These are phyloP conservation scores for Dactylorhiza incarnata DNA, from an alignment of 106 monocot genomes.

Conservation along the genomic window DNA sequence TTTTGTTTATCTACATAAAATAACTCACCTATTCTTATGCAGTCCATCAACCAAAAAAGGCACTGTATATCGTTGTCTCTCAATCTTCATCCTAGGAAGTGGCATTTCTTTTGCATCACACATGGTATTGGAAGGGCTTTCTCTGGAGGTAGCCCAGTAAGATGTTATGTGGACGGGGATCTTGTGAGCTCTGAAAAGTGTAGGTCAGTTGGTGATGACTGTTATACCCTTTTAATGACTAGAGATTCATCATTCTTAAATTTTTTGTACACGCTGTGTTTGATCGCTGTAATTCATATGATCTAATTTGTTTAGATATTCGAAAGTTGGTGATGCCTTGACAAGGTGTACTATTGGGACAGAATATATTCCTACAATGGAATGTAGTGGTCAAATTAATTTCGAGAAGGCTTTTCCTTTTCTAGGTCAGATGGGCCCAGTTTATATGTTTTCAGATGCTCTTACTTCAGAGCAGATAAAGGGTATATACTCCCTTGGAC, in stretches of 20 bases:
- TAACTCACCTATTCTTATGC: conserved; percentile 12
- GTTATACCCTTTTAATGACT: background rate
- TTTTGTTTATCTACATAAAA: background rate
- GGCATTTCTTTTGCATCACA: conserved; percentile 87
- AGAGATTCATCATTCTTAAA: background rate
- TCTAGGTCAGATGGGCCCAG: conserved; percentile 89
- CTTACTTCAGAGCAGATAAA: conserved; percentile 86
- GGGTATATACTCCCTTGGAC: conserved; percentile 70
- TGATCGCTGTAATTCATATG: background rate
- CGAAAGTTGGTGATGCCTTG: conserved; percentile 71
- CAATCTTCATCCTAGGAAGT: conserved; percentile 55
- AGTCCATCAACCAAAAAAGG: conserved; percentile 83
- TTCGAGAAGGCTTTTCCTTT: conserved; percentile 57
- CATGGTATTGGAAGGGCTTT: conserved; percentile 89
- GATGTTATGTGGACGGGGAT: conserved; percentile 84
- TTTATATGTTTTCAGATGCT: conserved; percentile 79
- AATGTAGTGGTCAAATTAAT: conserved; percentile 31
- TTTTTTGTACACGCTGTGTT: background rate
- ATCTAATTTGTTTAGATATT: conserved; percentile 46
- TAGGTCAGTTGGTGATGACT: conserved; percentile 38
- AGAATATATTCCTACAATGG: conserved; percentile 29
- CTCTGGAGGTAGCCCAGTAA: conserved; percentile 79
- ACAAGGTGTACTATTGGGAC: conserved; percentile 74
- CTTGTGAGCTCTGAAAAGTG: conserved; percentile 83
- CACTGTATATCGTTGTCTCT: conserved; percentile 56